Evolutionary conservation across 1,284 basidiomycete species (phyloP), one percentile per base, ranked within the genome.

Genomic region (Papiliotrema laurentii): DNA sequence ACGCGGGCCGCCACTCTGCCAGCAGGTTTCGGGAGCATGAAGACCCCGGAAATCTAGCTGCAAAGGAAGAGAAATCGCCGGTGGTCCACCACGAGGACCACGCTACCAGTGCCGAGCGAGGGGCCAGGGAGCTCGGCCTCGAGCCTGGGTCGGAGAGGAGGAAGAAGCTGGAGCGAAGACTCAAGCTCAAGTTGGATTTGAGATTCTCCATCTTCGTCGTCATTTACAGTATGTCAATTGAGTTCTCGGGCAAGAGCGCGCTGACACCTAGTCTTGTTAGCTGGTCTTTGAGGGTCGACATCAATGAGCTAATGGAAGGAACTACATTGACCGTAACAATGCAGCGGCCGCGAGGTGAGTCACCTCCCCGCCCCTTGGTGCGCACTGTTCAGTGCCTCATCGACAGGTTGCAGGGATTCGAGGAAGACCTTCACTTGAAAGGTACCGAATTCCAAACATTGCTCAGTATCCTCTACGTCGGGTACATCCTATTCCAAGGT

Each of bases 401-500:
- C 16, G 30, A 5, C 21, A 54, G 47, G 39, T 56, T 63, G 9
- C 50, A 61, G 27, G 68, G 70, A 1, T 58, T 72, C 45, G 64
- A 68, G 45, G 46, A 31, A 21, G 71, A 72, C 43, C 56, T 72
- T 1, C 43, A 56, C 14, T 54, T 72, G 18, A 58, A 22, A 19
- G 66, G 63, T 35, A 41, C 53, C 25, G n/a, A 64, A 45, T 56
- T 63, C 50, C 52, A 50, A 30, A 54, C 60, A 40, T 35, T 66
- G 35, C 41, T 73, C 21, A 66, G 64, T 0, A 67, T 67, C 43
- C 55, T 68, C 25, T 66, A 66, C 43, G 64, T 74, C 30, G 73
- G 72, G 24, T 89, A 89, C 61, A 82, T 86, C 55, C 68, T 86
- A 47, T 86, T 87, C 82, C 87, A 89, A 67, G 58, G 58, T 54